A percentile compares a stretch with the other conserved stretches of the same genome.
Conservation (phyloP, 768 basidiomycete species). For the Termitomyces sp. region DNA sequence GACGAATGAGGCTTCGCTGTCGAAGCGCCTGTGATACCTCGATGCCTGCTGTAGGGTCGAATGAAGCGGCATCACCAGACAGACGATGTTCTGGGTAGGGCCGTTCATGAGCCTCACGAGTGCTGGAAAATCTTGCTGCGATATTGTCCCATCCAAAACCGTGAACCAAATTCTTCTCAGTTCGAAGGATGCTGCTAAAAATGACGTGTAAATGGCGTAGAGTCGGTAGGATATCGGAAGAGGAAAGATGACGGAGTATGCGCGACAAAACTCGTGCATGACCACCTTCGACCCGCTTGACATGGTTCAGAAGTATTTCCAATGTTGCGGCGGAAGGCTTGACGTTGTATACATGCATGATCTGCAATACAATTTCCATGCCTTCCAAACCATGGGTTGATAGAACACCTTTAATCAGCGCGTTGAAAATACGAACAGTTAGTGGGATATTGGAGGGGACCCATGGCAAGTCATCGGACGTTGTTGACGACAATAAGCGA, state of each 20-base stretch:
- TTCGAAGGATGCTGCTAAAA: slow-evolving; percentile 45
- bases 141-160: slow-evolving; percentile 42
- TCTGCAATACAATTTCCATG: slow-evolving; percentile 39
- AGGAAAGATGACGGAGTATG: slow-evolving; percentile 40
- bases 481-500: slow-evolving; percentile 15
- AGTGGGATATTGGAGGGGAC: slow-evolving; percentile 27
- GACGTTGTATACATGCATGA: slow-evolving; percentile 52
- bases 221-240: slow-evolving; percentile 38
- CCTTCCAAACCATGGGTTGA: slow-evolving; percentile 42
- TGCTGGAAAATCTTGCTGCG: slow-evolving; percentile 34
- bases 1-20: slow-evolving; percentile 27
- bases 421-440: slow-evolving; percentile 53
- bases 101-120: slow-evolving; percentile 13
- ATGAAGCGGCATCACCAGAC: slow-evolving; percentile 22
- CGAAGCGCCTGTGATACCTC: slow-evolving; percentile 24
- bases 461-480: slow-evolving; percentile 21
- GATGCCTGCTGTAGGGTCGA: slow-evolving; percentile 50
- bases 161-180: slow-evolving; percentile 41
- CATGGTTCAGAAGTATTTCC: slow-evolving; percentile 48
- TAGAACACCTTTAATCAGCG: slow-evolving; percentile 49
- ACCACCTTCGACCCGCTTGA: slow-evolving; percentile 37
- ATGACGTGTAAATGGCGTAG: slow-evolving; percentile 54
- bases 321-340: slow-evolving; percentile 50
- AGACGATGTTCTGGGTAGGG: slow-evolving; percentile 15
- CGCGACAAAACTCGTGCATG: slow-evolving; percentile 43